Percentiles rank a stretch among this genome's conserved stretches.
Conservation (phyloP, 2,329 filamentous ascomycete species). For the Diaporthe sp. region DNA sequence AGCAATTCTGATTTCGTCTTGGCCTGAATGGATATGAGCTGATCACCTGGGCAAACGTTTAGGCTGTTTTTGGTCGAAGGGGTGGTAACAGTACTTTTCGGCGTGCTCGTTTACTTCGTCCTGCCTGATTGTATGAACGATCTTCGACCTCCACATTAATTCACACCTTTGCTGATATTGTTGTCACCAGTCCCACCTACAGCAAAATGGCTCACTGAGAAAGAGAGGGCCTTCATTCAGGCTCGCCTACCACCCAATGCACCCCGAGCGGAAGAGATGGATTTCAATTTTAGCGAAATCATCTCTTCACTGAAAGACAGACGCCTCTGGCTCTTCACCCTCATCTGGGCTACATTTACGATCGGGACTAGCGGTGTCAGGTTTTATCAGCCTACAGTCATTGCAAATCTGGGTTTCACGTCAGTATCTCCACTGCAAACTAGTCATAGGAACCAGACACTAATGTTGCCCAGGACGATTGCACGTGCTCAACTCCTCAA, state of each 20-base stretch:
- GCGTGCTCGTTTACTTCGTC: slow-evolving; percentile 63
- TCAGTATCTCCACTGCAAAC: slow-evolving; percentile 42
- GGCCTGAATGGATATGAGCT: not conserved
- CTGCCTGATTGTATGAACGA: slow-evolving; percentile 61
- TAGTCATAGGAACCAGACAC: slow-evolving; percentile 44
- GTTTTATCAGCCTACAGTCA: slow-evolving; percentile 57
- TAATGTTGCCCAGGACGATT: slow-evolving; percentile 44
- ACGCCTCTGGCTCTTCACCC: slow-evolving; percentile 58
- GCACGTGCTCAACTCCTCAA: slow-evolving; percentile 62
- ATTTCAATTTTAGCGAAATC: slow-evolving; percentile 56
- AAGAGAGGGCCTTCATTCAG: slow-evolving; percentile 62
- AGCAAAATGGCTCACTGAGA: slow-evolving; percentile 59
- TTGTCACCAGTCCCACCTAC: slow-evolving; percentile 52
- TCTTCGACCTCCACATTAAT: slow-evolving; percentile 32
- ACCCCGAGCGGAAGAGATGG: slow-evolving; percentile 53
- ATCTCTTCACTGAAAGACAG: slow-evolving; percentile 53
- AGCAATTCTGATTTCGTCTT: not conserved
- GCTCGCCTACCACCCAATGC: slow-evolving; percentile 57
- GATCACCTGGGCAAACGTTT: not conserved
- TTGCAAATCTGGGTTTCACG: slow-evolving; percentile 57
- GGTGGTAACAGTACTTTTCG: slow-evolving; percentile 58
- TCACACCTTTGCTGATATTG: not conserved
- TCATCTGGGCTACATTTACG: slow-evolving; percentile 60
- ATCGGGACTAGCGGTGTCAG: slow-evolving; percentile 58
- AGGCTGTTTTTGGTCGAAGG: slow-evolving; percentile 60